Percentiles rank a stretch among this genome's conserved stretches.
phyloP scores from a whole-genome alignment of 257 asterid genomes.

The Solanum clarkiae region DNA sequence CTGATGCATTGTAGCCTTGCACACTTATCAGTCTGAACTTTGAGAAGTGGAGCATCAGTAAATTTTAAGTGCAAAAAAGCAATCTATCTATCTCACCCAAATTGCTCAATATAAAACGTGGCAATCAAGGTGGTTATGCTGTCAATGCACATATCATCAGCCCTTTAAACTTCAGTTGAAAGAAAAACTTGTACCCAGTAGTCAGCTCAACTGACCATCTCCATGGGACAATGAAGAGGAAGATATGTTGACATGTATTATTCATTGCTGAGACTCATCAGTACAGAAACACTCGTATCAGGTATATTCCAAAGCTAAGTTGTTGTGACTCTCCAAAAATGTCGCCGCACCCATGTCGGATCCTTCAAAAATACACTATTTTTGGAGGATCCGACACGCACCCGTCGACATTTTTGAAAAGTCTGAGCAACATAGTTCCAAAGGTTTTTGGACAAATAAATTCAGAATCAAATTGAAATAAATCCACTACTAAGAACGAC shows the following conservation, averaged over 20 bases:
- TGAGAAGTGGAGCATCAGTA: not conserved
- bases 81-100: not conserved
- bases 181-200: not conserved
- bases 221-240: not conserved
- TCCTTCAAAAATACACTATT: too few species aligned
- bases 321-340: too few species aligned
- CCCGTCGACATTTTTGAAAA: too few species aligned
- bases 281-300: not conserved
- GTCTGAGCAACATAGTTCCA: not conserved
- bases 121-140: not conserved
- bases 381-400: too few species aligned
- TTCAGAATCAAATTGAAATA: not conserved
- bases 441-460: not conserved
- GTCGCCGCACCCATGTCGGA: too few species aligned
- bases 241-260: not conserved
- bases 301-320: not conserved
- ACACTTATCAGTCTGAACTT: not conserved
- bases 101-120: not conserved
- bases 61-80: not conserved
- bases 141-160: not conserved
- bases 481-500: not conserved
- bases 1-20: not conserved
- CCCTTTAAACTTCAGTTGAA: not conserved
- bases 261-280: not conserved
- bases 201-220: not conserved